Evolutionary conservation across 805 yeast species (phyloP), one percentile per base, ranked within the genome.

Genomic region (Metschnikowia drakensbergensis): DNA sequence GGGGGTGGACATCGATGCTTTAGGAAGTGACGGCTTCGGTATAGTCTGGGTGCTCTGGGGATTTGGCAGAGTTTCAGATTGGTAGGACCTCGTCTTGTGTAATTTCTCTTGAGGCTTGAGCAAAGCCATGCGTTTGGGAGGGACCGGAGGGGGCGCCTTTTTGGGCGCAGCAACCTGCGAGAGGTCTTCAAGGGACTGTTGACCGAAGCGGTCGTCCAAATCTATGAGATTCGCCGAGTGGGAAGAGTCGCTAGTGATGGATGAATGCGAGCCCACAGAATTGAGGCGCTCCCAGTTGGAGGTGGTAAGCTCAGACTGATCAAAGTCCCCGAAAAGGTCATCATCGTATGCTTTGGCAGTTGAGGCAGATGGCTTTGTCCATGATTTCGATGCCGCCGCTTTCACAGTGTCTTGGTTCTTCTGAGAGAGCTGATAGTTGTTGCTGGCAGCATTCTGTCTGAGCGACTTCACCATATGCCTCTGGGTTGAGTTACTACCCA

Each of bases 181-280:
- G 61, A 52, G 39, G 61, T 67, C 37, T 65, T 67, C 51, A 62
- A 46, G 11, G 61, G 56, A 10, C 11, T 37, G 29, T 3, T 27
- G 22, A 4, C 75, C 82, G 54, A 81, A 88, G 23, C 49, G 43
- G 23, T 54, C 56, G 60, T 80, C 95, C 57, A 89, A 81, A 61
- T 89, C 96, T 52, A 90, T 86, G 57, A 89, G 72, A 50, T 82
- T 80, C 33, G 77, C 72, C 37, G 75, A 68, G 26, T 49, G 56
- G 22, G 50, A 38, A 8, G 53, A 47, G 30, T 28, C 53, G 22
- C 35, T 29, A 5, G 39, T 34, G 26, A 48, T 17, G 6, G 54
- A 45, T 7, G 54, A 41, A 5, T 29, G 44, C 3, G 52, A 44
- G 8, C 42, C 53, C 29, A 40, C 49, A 36, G 54, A 46, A 25